Evolutionary conservation across 2,329 filamentous ascomycete genomes (phyloP).

Genomic region (Xylaria sp.): DNA sequence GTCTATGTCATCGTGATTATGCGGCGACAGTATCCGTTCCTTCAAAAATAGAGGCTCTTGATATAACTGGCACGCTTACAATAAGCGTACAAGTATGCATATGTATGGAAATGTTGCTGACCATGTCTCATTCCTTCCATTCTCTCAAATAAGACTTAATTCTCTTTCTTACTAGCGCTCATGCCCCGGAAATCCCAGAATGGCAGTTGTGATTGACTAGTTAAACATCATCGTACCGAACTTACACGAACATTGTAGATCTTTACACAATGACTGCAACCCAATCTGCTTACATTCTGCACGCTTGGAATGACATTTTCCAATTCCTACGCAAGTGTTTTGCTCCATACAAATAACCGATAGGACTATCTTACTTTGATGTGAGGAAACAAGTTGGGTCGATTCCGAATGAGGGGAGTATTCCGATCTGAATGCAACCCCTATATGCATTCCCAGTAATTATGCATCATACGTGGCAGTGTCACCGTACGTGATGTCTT

Average conservation of each 20-base stretch:
- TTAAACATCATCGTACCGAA: background rate
- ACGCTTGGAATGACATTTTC: background rate
- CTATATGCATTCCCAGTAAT: background rate
- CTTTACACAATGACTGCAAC: background rate
- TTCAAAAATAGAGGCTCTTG: background rate
- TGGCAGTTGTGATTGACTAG: background rate
- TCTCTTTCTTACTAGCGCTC: background rate
- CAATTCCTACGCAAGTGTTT: background rate
- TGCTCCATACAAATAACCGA: background rate
- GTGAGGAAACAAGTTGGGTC: background rate
- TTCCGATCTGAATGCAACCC: background rate
- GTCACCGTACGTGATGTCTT: background rate
- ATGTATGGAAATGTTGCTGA: background rate
- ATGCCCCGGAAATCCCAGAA: background rate
- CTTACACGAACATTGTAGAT: background rate
- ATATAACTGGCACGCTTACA: background rate
- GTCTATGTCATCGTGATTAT: background rate
- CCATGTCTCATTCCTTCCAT: background rate
- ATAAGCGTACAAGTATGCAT: background rate
- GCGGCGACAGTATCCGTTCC: background rate
- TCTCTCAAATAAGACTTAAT: background rate
- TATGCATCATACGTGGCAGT: background rate
- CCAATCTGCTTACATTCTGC: background rate
- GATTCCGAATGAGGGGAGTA: background rate
- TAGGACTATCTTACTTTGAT: background rate